A percentile compares a stretch with the other conserved stretches of the same genome.
These are phyloP conservation scores for Botrytis elliptica DNA, from an alignment of 2,329 filamentous ascomycete genomes.

Conservation along the genomic window DNA sequence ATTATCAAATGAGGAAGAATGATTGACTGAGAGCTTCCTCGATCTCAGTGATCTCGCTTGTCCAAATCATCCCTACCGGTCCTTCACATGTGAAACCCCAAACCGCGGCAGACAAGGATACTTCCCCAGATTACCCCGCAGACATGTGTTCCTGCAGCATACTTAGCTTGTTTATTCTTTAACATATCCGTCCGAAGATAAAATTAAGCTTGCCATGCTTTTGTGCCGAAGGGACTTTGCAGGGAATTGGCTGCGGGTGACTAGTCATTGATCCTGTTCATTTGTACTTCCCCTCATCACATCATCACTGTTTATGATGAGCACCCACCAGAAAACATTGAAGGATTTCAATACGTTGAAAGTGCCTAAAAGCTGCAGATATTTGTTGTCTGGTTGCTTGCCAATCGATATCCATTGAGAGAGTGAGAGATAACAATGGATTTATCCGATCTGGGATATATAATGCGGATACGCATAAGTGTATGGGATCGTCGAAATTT, in stretches of 20 bases:
- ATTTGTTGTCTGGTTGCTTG: background rate
- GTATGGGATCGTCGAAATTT: background rate
- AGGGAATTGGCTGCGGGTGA: background rate
- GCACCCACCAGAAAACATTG: background rate
- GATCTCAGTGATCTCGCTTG: background rate
- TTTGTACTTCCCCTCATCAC: background rate
- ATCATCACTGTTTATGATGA: background rate
- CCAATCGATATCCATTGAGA: background rate
- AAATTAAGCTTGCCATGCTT: background rate
- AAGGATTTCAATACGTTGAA: background rate
- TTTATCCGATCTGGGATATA: background rate
- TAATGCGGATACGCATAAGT: background rate
- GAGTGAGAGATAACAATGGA: background rate
- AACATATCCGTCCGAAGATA: background rate
- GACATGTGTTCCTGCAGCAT: constrained; percentile 7
- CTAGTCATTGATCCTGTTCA: background rate
- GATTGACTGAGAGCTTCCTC: background rate
- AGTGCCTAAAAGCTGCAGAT: background rate
- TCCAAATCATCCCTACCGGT: background rate
- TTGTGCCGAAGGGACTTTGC: background rate
- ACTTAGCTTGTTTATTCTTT: background rate
- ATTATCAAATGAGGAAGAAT: background rate
- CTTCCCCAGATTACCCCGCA: constrained; percentile 9
- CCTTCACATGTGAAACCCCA: background rate
- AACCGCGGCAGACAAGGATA: constrained; percentile 7